These are phyloP conservation scores for Colletotrichum aenigma DNA, from an alignment of 2,329 filamentous ascomycete species.

Conservation along the genomic window DNA sequence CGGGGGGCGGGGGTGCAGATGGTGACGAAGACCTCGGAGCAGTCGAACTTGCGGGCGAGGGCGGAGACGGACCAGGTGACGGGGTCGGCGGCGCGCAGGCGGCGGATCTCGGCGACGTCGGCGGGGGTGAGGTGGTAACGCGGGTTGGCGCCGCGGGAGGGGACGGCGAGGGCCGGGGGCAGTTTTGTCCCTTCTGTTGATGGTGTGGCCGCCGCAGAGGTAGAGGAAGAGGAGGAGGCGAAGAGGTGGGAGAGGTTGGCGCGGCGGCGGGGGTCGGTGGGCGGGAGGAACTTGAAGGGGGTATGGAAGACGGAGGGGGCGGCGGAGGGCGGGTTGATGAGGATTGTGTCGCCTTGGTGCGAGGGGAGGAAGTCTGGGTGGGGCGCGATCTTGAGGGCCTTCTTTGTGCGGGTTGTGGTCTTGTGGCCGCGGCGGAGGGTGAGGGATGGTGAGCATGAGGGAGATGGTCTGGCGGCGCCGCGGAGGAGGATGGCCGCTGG, in stretches of 20 bases:
- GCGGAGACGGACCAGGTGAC: conserved; percentile 56
- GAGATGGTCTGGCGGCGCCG: conserved; percentile 12
- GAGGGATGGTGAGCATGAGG: not conserved
- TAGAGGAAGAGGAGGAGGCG: conserved; percentile 39
- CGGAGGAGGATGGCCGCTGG: conserved; percentile 32
- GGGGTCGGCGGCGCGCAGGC: conserved; percentile 57
- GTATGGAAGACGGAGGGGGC: conserved; percentile 63
- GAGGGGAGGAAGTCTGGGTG: conserved; percentile 62
- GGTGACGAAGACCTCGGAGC: conserved; percentile 53
- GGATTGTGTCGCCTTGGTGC: conserved; percentile 39
- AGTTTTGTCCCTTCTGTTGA: conserved; percentile 22
- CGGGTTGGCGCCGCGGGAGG: conserved; percentile 32
- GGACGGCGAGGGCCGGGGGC: conserved; percentile 32
- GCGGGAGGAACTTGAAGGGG: conserved; percentile 70
- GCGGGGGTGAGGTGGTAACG: conserved; percentile 57
- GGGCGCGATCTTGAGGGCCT: conserved; percentile 62
- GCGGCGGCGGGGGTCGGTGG: conserved; percentile 56
- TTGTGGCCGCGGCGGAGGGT: conserved; percentile 47
- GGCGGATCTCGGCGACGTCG: conserved; percentile 65
- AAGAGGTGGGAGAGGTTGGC: conserved; percentile 52
- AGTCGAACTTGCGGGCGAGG: conserved; percentile 54
- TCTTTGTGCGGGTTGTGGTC: conserved; percentile 58
- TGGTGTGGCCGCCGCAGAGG: conserved; percentile 13
- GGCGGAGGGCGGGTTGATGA: conserved; percentile 54
- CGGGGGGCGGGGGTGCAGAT: conserved; percentile 57